Conservation (phyloP, 2,329 filamentous ascomycete genomes). For the Fusarium sp. region DNA sequence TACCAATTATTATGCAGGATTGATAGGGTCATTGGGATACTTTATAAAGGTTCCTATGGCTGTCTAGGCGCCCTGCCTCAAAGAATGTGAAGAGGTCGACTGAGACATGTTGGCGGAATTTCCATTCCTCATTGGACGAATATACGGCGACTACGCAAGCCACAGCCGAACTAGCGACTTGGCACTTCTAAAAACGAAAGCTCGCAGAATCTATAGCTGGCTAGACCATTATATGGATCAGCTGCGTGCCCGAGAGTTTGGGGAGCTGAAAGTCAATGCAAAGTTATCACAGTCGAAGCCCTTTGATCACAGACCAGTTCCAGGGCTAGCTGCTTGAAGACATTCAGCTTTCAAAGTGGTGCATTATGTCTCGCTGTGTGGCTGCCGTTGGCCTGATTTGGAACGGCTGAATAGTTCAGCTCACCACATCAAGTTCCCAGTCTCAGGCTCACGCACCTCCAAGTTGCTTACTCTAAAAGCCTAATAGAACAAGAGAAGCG, state of each 20-base stretch:
- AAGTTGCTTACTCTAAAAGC: background rate
- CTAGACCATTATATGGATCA: background rate
- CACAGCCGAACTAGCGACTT: background rate
- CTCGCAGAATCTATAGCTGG: background rate
- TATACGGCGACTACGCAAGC: background rate
- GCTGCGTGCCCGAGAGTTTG: background rate
- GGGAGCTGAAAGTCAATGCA: background rate
- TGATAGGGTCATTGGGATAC: too few relatives aligned
- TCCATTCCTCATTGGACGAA: background rate
- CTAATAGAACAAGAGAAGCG: background rate
- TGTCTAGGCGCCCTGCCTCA: too few relatives aligned
- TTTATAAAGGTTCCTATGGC: too few relatives aligned
- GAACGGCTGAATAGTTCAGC: background rate
- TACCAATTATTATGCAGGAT: too few relatives aligned
- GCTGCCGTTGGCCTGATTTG: fast-evolving
- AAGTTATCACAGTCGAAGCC: background rate
- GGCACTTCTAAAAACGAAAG: background rate
- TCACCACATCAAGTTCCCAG: background rate
- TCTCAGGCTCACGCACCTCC: background rate
- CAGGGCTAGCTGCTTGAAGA: fast-evolving
- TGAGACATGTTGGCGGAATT: background rate
- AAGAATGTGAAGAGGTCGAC: background rate
- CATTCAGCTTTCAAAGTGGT: background rate
- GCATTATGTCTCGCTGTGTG: fast-evolving
- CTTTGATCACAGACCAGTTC: background rate